phyloP scores from a whole-genome alignment of 345 rosid genomes.

The Hypericum perforatum region DNA sequence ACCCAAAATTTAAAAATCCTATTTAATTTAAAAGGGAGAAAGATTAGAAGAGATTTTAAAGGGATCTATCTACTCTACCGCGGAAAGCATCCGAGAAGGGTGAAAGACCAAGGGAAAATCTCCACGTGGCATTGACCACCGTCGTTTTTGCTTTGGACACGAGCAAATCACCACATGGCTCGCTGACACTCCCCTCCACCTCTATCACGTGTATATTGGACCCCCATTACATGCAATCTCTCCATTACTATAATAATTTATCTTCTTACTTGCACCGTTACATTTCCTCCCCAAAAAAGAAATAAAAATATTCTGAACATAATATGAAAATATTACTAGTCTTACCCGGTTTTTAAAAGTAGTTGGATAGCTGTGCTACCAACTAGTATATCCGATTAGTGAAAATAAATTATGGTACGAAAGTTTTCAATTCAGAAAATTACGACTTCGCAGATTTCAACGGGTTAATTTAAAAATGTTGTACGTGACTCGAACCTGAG shows the following conservation, averaged over 20 bases:
- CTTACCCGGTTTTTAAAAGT: too few relatives aligned
- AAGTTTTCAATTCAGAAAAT: too few relatives aligned
- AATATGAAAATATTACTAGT: neutral
- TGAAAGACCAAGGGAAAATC: neutral
- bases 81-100: conserved; percentile 12
- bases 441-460: too few relatives aligned
- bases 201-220: conserved; percentile 35
- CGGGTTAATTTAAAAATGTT: too few relatives aligned
- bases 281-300: neutral
- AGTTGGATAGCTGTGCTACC: too few relatives aligned
- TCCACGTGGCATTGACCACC: conserved; percentile 49
- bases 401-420: too few relatives aligned
- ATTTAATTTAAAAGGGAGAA: too few relatives aligned
- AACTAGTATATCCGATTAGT: too few relatives aligned
- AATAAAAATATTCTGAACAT: conserved; percentile 3
- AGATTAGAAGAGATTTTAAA: neutral
- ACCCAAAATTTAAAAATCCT: neutral
- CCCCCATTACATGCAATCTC: too few relatives aligned
- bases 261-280: too few relatives aligned
- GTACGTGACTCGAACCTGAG: too few relatives aligned
- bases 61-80: neutral
- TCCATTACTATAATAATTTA: too few relatives aligned
- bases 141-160: conserved; percentile 30
- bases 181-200: conserved; percentile 37
- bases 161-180: conserved; percentile 34